Evolutionary conservation across 345 rosid genomes (phyloP).

Genomic region (Brassica nigra): DNA sequence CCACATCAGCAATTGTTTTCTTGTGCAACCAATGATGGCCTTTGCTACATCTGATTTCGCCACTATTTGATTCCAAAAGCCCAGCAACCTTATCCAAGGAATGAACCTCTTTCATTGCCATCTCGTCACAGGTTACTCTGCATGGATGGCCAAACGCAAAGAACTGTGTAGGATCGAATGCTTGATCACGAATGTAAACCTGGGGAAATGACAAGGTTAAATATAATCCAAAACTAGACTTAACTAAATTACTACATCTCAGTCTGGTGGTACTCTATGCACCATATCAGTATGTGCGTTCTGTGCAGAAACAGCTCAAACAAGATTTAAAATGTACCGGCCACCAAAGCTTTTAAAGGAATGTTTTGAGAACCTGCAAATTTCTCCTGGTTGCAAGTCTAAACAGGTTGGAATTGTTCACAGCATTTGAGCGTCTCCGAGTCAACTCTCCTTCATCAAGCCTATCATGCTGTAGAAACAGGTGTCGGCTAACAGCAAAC

Average conservation of each 20-base stretch:
- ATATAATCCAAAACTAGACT: not conserved
- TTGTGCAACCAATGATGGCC: conserved; percentile 80
- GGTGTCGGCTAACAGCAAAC: conserved; percentile 76
- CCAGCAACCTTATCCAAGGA: conserved; percentile 29
- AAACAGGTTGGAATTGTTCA: conserved; percentile 74
- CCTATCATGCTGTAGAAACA: conserved; percentile 69
- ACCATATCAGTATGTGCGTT: conserved; percentile 4
- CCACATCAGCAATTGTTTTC: conserved; percentile 89
- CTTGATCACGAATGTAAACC: conserved; percentile 90
- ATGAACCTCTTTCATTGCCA: conserved; percentile 51
- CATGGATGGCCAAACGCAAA: conserved; percentile 81
- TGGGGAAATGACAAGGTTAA: conserved; percentile 35
- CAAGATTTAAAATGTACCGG: conserved; percentile 20
- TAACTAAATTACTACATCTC: not conserved
- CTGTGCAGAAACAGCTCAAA: conserved; percentile 1
- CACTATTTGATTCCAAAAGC: conserved; percentile 39
- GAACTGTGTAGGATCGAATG: conserved; percentile 78
- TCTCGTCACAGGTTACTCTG: conserved; percentile 56
- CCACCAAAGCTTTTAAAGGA: conserved; percentile 5
- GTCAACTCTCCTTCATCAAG: conserved; percentile 91
- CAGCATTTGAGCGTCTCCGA: conserved; percentile 70
- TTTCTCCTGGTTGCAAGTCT: conserved; percentile 63
- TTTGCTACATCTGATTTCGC: conserved; percentile 72
- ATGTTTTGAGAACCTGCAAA: conserved; percentile 59
- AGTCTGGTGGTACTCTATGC: conserved; percentile 22